These are phyloP conservation scores for Lactifluus hygrophoroides DNA, from an alignment of 768 basidiomycete genomes.

Conservation along the genomic window DNA sequence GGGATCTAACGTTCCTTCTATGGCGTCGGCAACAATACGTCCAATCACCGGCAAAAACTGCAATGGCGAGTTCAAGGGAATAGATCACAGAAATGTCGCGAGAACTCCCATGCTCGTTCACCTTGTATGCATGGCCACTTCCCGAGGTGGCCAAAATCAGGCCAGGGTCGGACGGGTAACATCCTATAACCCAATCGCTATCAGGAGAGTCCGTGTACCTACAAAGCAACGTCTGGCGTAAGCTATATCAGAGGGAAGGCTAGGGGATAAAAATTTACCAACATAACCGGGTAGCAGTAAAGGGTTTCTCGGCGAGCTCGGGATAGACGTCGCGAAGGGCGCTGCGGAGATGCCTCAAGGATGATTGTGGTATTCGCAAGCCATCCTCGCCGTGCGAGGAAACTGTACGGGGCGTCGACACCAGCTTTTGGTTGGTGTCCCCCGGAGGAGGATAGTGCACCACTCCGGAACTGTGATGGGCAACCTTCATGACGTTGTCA, in stretches of 20 bases:
- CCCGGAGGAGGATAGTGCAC: constrained; percentile 34
- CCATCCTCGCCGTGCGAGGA: constrained; percentile 48
- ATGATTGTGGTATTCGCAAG: constrained; percentile 54
- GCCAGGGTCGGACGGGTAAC: constrained; percentile 46
- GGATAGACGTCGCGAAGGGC: constrained; percentile 60
- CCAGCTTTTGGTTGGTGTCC: constrained; percentile 23
- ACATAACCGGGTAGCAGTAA: constrained; percentile 70
- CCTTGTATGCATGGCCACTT: constrained; percentile 86
- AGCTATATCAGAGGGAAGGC: neutral
- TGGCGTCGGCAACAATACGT: constrained; percentile 58
- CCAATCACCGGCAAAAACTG: constrained; percentile 89
- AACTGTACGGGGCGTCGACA: constrained; percentile 75
- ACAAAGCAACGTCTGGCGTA: neutral
- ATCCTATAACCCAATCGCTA: constrained; percentile 85
- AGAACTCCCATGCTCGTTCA: constrained; percentile 23
- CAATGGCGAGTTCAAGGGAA: neutral
- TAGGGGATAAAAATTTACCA: constrained; percentile 45
- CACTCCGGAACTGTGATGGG: constrained; percentile 68
- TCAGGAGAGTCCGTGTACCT: constrained; percentile 90
- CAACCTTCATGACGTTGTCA: constrained; percentile 66
- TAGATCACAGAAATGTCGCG: neutral
- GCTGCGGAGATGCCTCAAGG: constrained; percentile 42
- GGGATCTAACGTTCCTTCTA: constrained; percentile 54
- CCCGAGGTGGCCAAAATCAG: constrained; percentile 81
- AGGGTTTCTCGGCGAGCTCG: constrained; percentile 63